phyloP scores from a whole-genome alignment of 805 yeast species.

The Geotrichum ghanense region DNA sequence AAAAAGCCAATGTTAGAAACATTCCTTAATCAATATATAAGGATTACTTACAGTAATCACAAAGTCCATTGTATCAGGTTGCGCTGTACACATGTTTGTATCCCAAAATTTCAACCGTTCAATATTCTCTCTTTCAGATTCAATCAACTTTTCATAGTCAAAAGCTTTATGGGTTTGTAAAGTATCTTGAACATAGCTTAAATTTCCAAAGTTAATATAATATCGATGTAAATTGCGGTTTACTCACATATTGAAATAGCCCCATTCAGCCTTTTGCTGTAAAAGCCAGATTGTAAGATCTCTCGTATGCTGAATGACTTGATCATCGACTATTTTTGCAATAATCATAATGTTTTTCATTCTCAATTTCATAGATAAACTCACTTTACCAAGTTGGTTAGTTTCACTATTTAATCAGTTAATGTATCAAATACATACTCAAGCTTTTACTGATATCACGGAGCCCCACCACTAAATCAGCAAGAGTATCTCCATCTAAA shows the following conservation, averaged over 20 bases:
- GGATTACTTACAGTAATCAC: slow-evolving; percentile 44
- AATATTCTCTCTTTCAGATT: slow-evolving; percentile 34
- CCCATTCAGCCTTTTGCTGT: slow-evolving; percentile 17
- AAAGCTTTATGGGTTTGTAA: slow-evolving; percentile 54
- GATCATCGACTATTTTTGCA: slow-evolving; percentile 16
- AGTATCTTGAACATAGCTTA: slow-evolving; percentile 55
- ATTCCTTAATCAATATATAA: background rate
- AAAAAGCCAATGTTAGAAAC: too few relatives aligned
- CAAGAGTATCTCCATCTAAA: slow-evolving; percentile 18
- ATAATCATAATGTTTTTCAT: slow-evolving; percentile 18
- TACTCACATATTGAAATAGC: slow-evolving; percentile 46
- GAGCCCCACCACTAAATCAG: slow-evolving; percentile 22
- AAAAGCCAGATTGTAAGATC: slow-evolving; percentile 17
- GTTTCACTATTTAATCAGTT: background rate
- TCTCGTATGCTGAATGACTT: slow-evolving; percentile 14
- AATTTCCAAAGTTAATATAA: slow-evolving; percentile 30
- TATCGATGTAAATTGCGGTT: slow-evolving; percentile 44
- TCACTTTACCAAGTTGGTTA: slow-evolving; percentile 9
- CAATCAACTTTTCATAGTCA: slow-evolving; percentile 40
- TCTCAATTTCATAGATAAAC: slow-evolving; percentile 15
- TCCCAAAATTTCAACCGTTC: slow-evolving; percentile 57
- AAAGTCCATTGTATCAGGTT: slow-evolving; percentile 50
- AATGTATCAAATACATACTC: slow-evolving; percentile 12
- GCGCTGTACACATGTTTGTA: slow-evolving; percentile 35
- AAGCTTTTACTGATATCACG: slow-evolving; percentile 22